phyloP scores from a whole-genome alignment of 345 rosid genomes.

The Citrus glauca region DNA sequence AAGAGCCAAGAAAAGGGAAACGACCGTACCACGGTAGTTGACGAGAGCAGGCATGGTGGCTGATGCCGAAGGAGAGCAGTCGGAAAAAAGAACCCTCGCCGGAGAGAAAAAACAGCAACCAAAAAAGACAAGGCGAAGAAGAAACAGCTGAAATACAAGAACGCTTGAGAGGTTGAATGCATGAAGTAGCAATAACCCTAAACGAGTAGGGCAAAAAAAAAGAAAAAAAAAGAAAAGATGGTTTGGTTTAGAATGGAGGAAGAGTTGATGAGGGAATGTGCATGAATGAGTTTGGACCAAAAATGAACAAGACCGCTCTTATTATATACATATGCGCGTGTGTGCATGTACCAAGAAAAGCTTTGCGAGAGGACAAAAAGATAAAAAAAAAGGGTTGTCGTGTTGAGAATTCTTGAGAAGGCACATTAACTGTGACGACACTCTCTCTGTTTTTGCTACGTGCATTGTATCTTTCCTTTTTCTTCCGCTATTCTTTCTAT shows the following conservation, averaged over 20 bases:
- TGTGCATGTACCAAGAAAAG: no score
- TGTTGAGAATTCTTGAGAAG: conserved; percentile 18
- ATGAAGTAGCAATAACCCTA: conserved; percentile 38
- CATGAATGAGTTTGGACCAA: not conserved
- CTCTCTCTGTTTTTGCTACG: not conserved
- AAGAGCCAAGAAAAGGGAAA: not conserved
- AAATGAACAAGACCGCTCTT: not conserved
- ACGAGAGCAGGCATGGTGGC: conserved; percentile 67
- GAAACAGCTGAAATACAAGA: conserved; percentile 7
- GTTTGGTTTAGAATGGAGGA: not conserved
- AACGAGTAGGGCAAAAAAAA: conserved; percentile 47
- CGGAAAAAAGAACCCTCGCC: conserved; percentile 16
- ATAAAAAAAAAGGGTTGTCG: not conserved
- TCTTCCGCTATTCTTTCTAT: not conserved
- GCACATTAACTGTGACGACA: conserved; percentile 29
- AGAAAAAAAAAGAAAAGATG: conserved; percentile 2
- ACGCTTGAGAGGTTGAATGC: conserved; percentile 34
- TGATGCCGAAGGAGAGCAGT: conserved; percentile 19
- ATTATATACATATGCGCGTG: not conserved
- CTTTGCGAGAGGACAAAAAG: no score
- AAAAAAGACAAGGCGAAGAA: conserved; percentile 3
- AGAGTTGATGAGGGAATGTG: not conserved
- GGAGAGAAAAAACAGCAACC: conserved; percentile 11
- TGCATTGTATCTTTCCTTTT: conserved; percentile 42
- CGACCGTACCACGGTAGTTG: conserved; percentile 46